Evolutionary conservation across 768 basidiomycete species (phyloP).

Genomic region (Termitomyces sp.): DNA sequence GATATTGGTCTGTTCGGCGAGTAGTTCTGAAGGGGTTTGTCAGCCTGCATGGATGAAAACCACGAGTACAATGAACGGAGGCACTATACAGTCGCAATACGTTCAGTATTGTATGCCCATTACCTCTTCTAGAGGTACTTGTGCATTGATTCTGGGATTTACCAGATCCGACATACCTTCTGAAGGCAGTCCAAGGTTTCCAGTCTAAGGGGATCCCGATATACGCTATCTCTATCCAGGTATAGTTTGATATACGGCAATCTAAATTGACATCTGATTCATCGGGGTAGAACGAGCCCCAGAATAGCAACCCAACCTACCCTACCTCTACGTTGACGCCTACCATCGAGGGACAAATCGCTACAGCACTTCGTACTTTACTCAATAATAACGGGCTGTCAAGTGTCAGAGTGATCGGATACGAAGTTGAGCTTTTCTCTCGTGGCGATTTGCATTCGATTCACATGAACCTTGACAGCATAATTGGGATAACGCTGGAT

Average conservation of each 20-base stretch:
- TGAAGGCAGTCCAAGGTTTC: conserved; percentile 71
- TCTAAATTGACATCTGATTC: not conserved
- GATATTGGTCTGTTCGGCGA: not conserved
- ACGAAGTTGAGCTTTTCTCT: conserved; percentile 11
- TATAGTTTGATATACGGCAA: not conserved
- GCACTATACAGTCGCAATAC: conserved; percentile 46
- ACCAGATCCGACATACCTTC: conserved; percentile 64
- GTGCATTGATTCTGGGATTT: not conserved
- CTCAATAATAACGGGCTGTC: conserved; percentile 60
- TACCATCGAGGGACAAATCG: conserved; percentile 53
- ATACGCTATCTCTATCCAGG: conserved; percentile 60
- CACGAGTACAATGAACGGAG: conserved; percentile 61
- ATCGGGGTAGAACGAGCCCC: conserved; percentile 37
- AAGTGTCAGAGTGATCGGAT: conserved; percentile 55
- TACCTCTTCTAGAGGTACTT: not conserved
- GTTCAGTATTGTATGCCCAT: conserved; percentile 37
- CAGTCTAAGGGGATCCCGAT: conserved; percentile 50
- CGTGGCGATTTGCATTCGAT: not conserved
- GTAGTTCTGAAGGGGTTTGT: not conserved
- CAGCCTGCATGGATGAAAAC: conserved; percentile 81
- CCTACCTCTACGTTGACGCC: conserved; percentile 56
- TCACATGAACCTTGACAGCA: conserved; percentile 28
- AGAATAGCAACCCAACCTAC: conserved; percentile 60
- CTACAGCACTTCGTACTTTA: conserved; percentile 44
- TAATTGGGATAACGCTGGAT: conserved; percentile 65